Conservation (phyloP, 1,139 yeast genomes). For the Blastobotrys apis region DNA sequence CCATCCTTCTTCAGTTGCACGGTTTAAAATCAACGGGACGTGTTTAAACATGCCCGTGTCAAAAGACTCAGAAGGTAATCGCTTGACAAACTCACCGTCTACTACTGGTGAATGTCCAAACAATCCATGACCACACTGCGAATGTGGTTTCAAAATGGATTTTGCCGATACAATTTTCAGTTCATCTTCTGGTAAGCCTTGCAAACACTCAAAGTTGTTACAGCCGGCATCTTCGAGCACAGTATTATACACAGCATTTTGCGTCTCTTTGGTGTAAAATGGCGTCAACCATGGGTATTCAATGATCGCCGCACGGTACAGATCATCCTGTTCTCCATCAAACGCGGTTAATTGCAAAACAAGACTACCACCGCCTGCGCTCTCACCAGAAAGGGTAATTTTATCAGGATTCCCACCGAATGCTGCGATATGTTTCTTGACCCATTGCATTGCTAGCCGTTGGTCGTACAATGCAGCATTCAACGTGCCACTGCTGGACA, state of each 20-base stretch:
- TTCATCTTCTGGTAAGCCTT: slow-evolving; percentile 6
- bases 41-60: slow-evolving; percentile 11
- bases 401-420: slow-evolving; percentile 41
- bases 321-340: slow-evolving; percentile 20
- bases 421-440: slow-evolving; percentile 32
- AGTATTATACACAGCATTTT: slow-evolving; percentile 9
- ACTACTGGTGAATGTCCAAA: slow-evolving; percentile 15
- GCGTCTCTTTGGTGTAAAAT: slow-evolving; percentile 4
- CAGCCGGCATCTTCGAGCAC: slow-evolving; percentile 13
- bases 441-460: slow-evolving; percentile 38
- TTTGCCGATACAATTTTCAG: slow-evolving; percentile 3
- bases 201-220: slow-evolving; percentile 13
- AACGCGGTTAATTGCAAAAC: slow-evolving; percentile 29
- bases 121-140: slow-evolving; percentile 15
- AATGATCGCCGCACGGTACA: slow-evolving; percentile 10
- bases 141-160: slow-evolving; percentile 11
- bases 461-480: slow-evolving; percentile 38
- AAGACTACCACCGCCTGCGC: slow-evolving; percentile 38
- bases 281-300: slow-evolving; percentile 3
- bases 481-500: slow-evolving; percentile 26
- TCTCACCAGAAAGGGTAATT: slow-evolving; percentile 38
- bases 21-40: slow-evolving; percentile 14
- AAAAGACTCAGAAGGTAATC: slow-evolving; percentile 11
- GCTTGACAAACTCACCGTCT: slow-evolving; percentile 15
- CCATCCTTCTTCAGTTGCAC: slow-evolving; percentile 17